Base-by-base conservation (phyloP, 805 yeast genomes). In the Blastobotrys terrestris region DNA sequence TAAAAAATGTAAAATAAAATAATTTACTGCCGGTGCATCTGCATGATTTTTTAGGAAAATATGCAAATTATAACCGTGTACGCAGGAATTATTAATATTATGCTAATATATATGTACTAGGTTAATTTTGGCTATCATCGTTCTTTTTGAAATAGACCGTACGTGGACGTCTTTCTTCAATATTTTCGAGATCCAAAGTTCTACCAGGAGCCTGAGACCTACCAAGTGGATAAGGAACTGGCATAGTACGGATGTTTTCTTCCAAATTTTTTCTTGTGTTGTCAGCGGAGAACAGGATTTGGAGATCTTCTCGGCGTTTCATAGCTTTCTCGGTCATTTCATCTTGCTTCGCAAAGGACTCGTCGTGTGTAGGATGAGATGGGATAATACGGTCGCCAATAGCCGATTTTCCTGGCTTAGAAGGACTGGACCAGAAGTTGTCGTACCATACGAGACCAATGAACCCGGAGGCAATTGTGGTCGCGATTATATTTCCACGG, bases 141-240 rank as follows among this genome's bases (percentile, higher is more conserved):
- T 15, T 21, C 49, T 47, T 47, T 19, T 43, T 26, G 43, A 21
- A 49, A 31, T 51, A 48, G 21, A 50, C 53, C 13, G 64, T 52
- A 18, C 66, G 65, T 14, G 63, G 63, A 18, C 68, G 58, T 44
- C 70, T 63, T 58, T 60, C 67, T 41, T 57, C 59, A 13, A 67
- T 42, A 13, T 47, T 41, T 15, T 53, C 54, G 39, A 57, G 48
- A 40, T 64, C 66, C 26, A 63, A 43, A 13, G 58, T 58, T 11
- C 55, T 53, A 44, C 60, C 61, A 2, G 61, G 49, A 51, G 59
- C 59, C 44, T 57, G 54, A 19, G 61, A 60, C 13, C 70, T 60
- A 18, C 44, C 47, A 7, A 61, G 52, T 2, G 61, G 62, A 13
- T 50, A 62, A 35, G 69, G 68, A 44, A 67, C 68, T 3, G 70